Evolutionary conservation across 495 filamentous ascomycete genomes (phyloP).

Genomic region (Jackrogersella multiformis): DNA sequence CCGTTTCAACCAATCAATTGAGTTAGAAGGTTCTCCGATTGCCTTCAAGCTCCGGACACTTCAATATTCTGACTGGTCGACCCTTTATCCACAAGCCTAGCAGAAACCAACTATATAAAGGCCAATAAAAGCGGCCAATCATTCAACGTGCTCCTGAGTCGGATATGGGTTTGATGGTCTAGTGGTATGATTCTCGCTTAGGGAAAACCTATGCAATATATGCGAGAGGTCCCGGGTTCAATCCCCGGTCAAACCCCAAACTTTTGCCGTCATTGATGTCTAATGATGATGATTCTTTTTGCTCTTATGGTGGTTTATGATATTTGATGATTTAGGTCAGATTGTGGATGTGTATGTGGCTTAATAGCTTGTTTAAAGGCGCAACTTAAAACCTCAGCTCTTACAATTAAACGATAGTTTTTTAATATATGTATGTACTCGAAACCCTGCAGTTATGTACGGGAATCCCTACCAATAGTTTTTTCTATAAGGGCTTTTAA

Average conservation of each 20-base stretch:
- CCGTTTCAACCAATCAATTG: too few species aligned
- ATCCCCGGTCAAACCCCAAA: constrained; percentile 30
- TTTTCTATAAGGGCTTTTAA: too few species aligned
- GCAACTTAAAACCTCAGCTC: too few species aligned
- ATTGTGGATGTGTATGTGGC: too few species aligned
- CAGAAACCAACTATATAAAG: background rate
- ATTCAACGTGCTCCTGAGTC: background rate
- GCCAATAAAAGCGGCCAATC: background rate
- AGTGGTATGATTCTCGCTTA: constrained; percentile 42
- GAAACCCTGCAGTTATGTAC: too few species aligned
- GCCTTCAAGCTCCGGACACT: too few species aligned
- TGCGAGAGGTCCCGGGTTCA: constrained; percentile 42
- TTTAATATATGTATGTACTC: too few species aligned
- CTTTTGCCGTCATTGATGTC: constrained; percentile 4
- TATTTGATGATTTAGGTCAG: too few species aligned
- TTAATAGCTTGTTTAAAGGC: too few species aligned
- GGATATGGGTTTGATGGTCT: constrained; percentile 19
- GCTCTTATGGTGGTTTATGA: background rate
- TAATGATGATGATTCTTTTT: background rate
- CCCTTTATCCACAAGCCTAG: background rate
- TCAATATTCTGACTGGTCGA: background rate
- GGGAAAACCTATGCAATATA: constrained; percentile 13
- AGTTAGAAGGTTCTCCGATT: too few species aligned
- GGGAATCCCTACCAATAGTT: too few species aligned
- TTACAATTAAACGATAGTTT: too few species aligned